Conservation (phyloP, 225 moss, liverwort and hornwort genomes). For the Asterella californica region DNA sequence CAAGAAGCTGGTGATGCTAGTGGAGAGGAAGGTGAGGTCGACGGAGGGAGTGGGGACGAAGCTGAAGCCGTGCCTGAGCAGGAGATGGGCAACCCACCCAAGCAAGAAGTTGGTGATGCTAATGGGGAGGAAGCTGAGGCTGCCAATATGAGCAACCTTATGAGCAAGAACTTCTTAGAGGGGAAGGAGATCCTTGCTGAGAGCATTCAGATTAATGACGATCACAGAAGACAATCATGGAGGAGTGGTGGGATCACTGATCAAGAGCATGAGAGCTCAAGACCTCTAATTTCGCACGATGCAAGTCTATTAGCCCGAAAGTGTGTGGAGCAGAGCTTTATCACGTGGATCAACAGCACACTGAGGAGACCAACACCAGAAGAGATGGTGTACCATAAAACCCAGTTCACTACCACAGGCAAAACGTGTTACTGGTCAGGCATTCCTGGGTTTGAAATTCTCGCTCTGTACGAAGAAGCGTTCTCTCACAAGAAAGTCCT, state of each 20-base stretch:
- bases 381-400: conserved; percentile 30
- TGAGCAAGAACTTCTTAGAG: neutral
- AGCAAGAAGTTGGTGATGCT: no score
- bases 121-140: neutral
- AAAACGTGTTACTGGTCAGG: conserved; percentile 27
- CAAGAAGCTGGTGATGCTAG: no score
- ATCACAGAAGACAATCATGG: neutral
- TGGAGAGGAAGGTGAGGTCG: no score
- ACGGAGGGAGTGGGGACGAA: no score
- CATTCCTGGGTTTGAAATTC: conserved; percentile 15
- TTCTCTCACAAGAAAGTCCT: conserved; percentile 1
- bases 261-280: neutral
- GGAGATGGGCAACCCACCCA: no score
- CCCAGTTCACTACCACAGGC: neutral
- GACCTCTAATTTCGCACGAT: neutral
- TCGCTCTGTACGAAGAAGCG: conserved; percentile 4
- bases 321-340: conserved; percentile 23
- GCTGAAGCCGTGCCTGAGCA: no score
- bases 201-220: neutral
- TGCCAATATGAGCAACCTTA: neutral
- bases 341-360: conserved; percentile 31
- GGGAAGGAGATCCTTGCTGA: neutral
- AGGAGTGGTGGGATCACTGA: conserved; percentile 10
- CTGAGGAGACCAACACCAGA: conserved; percentile 23
- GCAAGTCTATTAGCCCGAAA: neutral